Evolutionary conservation across 129 eudicot species (phyloP), one percentile per base, ranked within the genome.

Genomic region (Tanacetum coccineum): DNA sequence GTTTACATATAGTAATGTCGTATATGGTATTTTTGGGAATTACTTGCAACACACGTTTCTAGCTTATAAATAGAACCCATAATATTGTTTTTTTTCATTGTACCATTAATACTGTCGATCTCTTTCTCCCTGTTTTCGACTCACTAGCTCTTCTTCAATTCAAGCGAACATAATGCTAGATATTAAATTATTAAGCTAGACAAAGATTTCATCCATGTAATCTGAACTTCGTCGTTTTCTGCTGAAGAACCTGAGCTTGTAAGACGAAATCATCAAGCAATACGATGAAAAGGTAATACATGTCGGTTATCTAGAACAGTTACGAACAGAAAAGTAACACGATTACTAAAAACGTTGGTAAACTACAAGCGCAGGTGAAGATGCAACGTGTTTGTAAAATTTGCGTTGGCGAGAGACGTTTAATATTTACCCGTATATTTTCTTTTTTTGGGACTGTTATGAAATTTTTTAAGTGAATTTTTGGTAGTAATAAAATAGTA

Each of bases 171-270:
- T 12, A 40, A 74, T 74, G 95, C 52, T 89, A 79, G 96, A 81
- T 70, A 74, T 86, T 9, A 85, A 83, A 67, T 72, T 89, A 6
- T 89, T 76, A 82, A 81, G 53, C 70, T 75, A 5, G 76, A 78
- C 59, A 94, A 94, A 8, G 90, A 81, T 17, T 77, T 86, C 44
- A 81, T 89, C 22, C 76, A 94, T n/a, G 94, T n/a, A 89, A 65
- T 89, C 96, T 32, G 90, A 81, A 75, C 88, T 86, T 1, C 90
- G 96, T 46, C 87, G 96, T 8, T 89, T 79, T n/a, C n/a, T 62
- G 84, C 84, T 5, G 67, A 75, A 26, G 94, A 75, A n/a, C 90
- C 83, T 12, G 86, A 62, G 53, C 57, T 89, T n/a, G 94, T 89
- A n/a, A 1, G 90, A 89, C 64, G 78, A 86, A 64, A 83, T 89